These are phyloP conservation scores for Coprinopsis strossmayeri DNA, from an alignment of 768 basidiomycete genomes.

Conservation along the genomic window DNA sequence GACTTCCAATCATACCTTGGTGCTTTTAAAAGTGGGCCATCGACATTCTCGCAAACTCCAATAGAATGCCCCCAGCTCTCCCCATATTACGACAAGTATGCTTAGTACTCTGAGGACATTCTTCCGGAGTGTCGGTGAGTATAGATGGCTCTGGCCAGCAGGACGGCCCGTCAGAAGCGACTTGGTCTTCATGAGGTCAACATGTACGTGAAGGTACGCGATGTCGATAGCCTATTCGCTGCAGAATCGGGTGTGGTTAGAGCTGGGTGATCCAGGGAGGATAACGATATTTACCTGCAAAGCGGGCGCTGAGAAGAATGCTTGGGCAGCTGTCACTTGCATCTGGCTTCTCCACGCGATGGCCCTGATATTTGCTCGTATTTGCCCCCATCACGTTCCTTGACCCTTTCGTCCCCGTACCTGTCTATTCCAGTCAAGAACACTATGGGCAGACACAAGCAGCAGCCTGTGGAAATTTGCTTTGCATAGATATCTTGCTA, in stretches of 20 bases:
- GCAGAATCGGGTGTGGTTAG: too few species aligned
- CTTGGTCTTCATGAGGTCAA: not conserved
- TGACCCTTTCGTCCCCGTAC: too few species aligned
- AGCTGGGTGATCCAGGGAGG: too few species aligned
- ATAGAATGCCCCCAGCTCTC: slow-evolving; percentile 54
- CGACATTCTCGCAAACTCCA: slow-evolving; percentile 51
- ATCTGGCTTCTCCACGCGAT: too few species aligned
- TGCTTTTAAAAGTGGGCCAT: slow-evolving; percentile 45
- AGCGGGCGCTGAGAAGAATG: too few species aligned
- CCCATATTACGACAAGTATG: slow-evolving; percentile 57
- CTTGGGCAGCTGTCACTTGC: too few species aligned
- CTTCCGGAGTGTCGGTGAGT: slow-evolving; percentile 26
- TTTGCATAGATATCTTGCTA: too few species aligned
- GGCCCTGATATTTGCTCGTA: not conserved
- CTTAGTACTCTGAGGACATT: slow-evolving; percentile 45
- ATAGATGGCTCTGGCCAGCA: slow-evolving; percentile 12
- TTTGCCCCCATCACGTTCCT: slow-evolving; percentile 1
- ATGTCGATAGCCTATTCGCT: not conserved
- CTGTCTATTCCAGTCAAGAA: too few species aligned
- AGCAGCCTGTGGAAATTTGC: too few species aligned
- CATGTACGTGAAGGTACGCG: not conserved
- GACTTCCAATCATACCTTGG: slow-evolving; percentile 17
- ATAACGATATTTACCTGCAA: too few species aligned
- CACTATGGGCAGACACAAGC: too few species aligned
- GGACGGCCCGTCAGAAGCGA: not conserved